Percentiles rank a stretch among this genome's conserved stretches.
phyloP scores from a whole-genome alignment of 345 rosid species.

The Microthlaspi erraticum region DNA sequence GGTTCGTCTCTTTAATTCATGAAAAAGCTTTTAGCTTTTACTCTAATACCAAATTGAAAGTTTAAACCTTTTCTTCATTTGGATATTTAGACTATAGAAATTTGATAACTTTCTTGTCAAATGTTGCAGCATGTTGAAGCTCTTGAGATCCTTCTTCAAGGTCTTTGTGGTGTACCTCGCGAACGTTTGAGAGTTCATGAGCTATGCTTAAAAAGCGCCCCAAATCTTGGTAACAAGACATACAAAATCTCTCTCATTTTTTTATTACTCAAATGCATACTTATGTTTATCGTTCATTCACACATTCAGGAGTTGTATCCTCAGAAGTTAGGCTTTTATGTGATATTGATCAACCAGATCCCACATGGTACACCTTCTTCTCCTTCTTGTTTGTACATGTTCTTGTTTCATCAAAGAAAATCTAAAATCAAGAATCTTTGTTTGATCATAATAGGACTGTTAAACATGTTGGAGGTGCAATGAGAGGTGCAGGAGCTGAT shows the following conservation, averaged over 20 bases:
- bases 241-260: background rate
- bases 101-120: background rate
- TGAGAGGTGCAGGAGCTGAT: constrained; percentile 95
- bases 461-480: constrained; percentile 88
- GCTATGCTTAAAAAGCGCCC: constrained; percentile 75
- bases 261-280: too few species aligned
- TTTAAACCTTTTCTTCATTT: background rate
- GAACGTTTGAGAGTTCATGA: constrained; percentile 90
- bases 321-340: constrained; percentile 89
- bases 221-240: constrained; percentile 64
- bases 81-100: background rate
- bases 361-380: constrained; percentile 62
- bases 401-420: background rate
- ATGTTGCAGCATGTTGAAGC: constrained; percentile 90
- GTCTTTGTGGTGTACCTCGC: constrained; percentile 95
- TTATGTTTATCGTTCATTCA: too few species aligned
- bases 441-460: constrained; percentile 66
- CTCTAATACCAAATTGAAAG: background rate
- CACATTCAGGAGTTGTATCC: constrained; percentile 58
- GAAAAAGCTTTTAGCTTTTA: background rate
- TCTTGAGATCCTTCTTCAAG: constrained; percentile 97
- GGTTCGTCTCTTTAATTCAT: constrained; percentile 40
- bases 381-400: background rate
- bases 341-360: constrained; percentile 89
- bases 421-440: background rate